A percentile compares a stretch with the other conserved stretches of the same genome.
These are phyloP conservation scores for Vitis hybrid DNA, from an alignment of 177 flowering plant genomes.

Conservation along the genomic window DNA sequence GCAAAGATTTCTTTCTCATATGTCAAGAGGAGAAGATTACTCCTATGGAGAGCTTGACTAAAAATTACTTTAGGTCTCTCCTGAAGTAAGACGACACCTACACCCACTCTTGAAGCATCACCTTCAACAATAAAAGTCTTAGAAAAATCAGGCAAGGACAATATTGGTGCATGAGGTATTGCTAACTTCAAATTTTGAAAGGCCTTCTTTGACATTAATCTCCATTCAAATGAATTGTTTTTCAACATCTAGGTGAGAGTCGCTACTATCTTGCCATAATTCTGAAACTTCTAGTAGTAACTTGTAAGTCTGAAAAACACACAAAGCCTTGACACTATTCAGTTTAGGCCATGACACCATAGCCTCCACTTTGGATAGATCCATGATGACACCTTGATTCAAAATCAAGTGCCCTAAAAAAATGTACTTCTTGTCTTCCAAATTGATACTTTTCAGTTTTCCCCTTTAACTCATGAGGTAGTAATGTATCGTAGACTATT, in stretches of 20 bases:
- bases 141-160: constrained; percentile 7
- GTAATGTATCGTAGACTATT: not conserved
- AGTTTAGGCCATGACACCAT: constrained; percentile 4
- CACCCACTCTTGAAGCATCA: not conserved
- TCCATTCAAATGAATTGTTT: constrained; percentile 2
- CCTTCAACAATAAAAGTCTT: not conserved
- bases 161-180: not conserved
- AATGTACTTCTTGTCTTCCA: not conserved
- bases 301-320: constrained; percentile 3
- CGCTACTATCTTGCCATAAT: not conserved
- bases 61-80: not conserved
- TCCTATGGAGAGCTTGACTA: no score
- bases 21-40: no score
- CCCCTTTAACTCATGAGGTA: not conserved
- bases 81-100: constrained; percentile 11
- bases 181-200: not conserved
- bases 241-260: not conserved
- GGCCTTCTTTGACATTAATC: not conserved
- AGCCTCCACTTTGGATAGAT: not conserved
- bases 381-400: not conserved
- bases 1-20: not conserved
- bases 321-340: not conserved
- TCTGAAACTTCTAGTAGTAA: constrained; percentile 5
- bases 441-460: not conserved
- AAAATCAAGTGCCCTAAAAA: constrained; percentile 1